These are phyloP conservation scores for Lentinula aciculospora DNA, from an alignment of 768 basidiomycete species.

Conservation along the genomic window DNA sequence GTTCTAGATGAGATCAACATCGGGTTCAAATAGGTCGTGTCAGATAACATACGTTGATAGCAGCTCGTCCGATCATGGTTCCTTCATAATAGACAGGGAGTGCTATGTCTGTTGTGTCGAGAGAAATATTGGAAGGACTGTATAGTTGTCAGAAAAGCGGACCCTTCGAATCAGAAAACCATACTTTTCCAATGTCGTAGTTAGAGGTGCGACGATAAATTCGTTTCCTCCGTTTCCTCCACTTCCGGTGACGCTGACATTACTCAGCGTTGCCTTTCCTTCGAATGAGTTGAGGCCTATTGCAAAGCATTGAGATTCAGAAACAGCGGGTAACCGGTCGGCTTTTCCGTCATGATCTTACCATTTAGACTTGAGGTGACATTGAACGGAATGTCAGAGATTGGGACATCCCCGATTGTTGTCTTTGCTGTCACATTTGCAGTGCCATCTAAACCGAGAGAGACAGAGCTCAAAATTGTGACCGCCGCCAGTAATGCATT, in stretches of 20 bases:
- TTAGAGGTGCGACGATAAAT: conserved; percentile 54
- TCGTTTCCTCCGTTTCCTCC: conserved; percentile 57
- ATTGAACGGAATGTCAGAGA: conserved; percentile 57
- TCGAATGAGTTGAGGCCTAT: conserved; percentile 61
- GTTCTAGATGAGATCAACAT: conserved; percentile 24
- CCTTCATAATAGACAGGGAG: conserved; percentile 55
- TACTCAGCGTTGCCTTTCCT: conserved; percentile 41
- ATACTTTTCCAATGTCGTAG: conserved; percentile 46
- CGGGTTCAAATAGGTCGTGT: neutral
- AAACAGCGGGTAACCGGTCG: neutral
- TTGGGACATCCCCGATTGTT: conserved; percentile 59
- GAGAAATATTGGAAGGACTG: conserved; percentile 56
- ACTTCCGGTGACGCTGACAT: conserved; percentile 59
- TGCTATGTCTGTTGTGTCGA: conserved; percentile 51
- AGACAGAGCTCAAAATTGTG: conserved; percentile 39
- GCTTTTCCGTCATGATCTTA: conserved; percentile 11
- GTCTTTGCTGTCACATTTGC: conserved; percentile 58
- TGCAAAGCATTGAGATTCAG: neutral
- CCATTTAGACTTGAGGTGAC: conserved; percentile 54
- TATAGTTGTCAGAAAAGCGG: neutral
- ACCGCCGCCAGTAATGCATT: conserved; percentile 52
- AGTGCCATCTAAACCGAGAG: conserved; percentile 47
- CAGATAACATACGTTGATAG: conserved; percentile 40
- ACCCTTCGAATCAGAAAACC: neutral
- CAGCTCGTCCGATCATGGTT: conserved; percentile 53